Evolutionary conservation across 108 stramenopile genomes (phyloP), one percentile per base, ranked within the genome.

Genomic region (Nitzschia putrida): DNA sequence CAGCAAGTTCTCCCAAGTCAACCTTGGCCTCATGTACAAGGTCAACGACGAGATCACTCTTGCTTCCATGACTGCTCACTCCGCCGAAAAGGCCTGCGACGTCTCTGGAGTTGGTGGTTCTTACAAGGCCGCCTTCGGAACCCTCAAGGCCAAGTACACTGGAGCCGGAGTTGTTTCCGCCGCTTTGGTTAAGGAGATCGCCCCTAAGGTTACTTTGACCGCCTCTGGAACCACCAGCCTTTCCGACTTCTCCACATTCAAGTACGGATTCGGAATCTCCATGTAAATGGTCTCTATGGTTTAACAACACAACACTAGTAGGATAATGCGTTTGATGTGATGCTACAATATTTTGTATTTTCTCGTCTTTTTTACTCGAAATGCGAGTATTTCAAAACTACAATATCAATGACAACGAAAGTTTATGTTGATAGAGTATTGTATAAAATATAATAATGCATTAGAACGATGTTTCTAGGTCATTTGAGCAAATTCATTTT

Each of bases 71-170:
- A 88, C 91, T 37, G 73, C 86, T 59, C 94, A 95, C 81, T 87
- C 91, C 53, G 71, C 83, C 24, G 73, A 83, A 74, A 93, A 89
- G 74, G 60, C 74, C 18, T 83, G 72, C 69, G 79, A 84, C 56
- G 66, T 93, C 23, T 23, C 75, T 25, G 90, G 86, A 49, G 63
- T 93, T 54, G 94, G 94, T 50, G 91, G 84, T 29, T 25, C 82
- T 20, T 95, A 87, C 88, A 90, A 88, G 81, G 76, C 86, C 56
- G 66, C 64, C 23, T 69, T 89, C 58, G 94, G 94, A 71, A 79
- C 76, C 61, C 63, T 95, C 88, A 95, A 95, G 89, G 94, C 90
- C 25, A 95, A 95, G 90, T 74, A 86, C 51, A 80, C 83, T 39
- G 85, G 79, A 72, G 76, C 80, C 39, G 94, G 94, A 37, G 63